A percentile compares a stretch with the other conserved stretches of the same genome.
Conservation (phyloP, 2,329 filamentous ascomycete species). For the Corinectria fuckeliana region DNA sequence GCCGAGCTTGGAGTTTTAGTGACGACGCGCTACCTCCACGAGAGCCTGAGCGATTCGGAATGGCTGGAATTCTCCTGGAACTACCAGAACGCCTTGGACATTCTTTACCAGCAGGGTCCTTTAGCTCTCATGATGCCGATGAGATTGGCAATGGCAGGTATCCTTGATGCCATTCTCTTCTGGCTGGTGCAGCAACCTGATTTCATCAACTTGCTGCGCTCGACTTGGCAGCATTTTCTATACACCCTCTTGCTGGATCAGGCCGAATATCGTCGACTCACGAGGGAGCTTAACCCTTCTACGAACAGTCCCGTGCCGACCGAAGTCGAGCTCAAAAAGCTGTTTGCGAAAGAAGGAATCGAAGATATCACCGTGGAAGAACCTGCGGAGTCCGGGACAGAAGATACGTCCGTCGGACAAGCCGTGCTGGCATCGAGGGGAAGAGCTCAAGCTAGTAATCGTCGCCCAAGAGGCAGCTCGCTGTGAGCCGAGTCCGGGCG, state of each 20-base stretch:
- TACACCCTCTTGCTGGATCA: constrained; percentile 38
- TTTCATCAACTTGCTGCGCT: constrained; percentile 33
- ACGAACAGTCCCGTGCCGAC: constrained; percentile 24
- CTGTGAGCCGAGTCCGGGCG: constrained; percentile 15
- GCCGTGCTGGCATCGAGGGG: background rate
- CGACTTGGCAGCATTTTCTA: constrained; percentile 35
- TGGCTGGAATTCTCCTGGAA: constrained; percentile 34
- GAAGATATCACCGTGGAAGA: background rate
- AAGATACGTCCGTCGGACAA: background rate
- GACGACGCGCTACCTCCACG: constrained; percentile 17
- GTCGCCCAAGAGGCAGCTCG: constrained; percentile 27
- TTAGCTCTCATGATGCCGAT: constrained; percentile 41
- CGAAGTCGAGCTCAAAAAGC: constrained; percentile 26
- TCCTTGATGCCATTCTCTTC: constrained; percentile 39
- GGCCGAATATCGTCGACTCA: constrained; percentile 33
- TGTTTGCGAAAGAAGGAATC: constrained; percentile 21
- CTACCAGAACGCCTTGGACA: constrained; percentile 39
- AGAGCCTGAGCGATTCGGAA: constrained; percentile 26
- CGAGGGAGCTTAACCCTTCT: constrained; percentile 14
- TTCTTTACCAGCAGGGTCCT: constrained; percentile 34
- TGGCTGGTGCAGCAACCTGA: constrained; percentile 37
- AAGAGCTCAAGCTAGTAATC: background rate
- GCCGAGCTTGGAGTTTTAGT: constrained; percentile 32
- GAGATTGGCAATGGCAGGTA: constrained; percentile 40
- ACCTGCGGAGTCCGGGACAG: background rate